phyloP scores from a whole-genome alignment of 2,329 filamentous ascomycete genomes.

The Fusarium sp. region DNA sequence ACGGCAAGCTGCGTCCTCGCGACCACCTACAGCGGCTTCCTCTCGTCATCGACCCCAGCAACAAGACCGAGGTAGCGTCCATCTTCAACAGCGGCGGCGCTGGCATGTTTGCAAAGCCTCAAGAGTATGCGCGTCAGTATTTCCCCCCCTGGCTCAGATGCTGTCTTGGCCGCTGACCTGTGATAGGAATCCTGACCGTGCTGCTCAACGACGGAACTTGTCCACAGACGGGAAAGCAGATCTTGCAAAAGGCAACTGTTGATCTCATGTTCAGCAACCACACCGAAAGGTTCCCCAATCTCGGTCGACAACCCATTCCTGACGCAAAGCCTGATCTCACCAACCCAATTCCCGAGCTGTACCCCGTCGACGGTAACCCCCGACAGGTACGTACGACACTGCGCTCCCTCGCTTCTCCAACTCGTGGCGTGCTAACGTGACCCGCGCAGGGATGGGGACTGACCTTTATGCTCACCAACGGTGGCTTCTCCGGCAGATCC shows the following conservation, averaged over 20 bases:
- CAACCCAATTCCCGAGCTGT: conserved; percentile 60
- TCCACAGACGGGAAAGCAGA: conserved; percentile 61
- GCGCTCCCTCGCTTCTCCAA: too few relatives aligned
- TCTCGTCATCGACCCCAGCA: conserved; percentile 50
- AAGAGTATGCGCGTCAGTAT: conserved; percentile 66
- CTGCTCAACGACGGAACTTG: conserved; percentile 72
- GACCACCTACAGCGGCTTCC: conserved; percentile 62
- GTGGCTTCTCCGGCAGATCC: conserved; percentile 61
- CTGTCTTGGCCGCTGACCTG: background rate
- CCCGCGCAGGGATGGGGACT: conserved; percentile 66
- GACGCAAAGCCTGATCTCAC: conserved; percentile 60
- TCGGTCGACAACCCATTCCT: conserved; percentile 55
- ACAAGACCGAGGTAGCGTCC: conserved; percentile 52
- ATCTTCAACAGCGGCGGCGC: conserved; percentile 69
- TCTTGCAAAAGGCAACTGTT: conserved; percentile 67
- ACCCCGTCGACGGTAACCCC: conserved; percentile 53
- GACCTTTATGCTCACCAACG: conserved; percentile 62
- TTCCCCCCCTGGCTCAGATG: background rate
- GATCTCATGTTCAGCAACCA: conserved; percentile 73
- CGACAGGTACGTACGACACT: conserved; percentile 54
- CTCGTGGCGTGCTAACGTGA: background rate
- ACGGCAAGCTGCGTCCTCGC: conserved; percentile 52
- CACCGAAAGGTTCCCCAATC: conserved; percentile 63
- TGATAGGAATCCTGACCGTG: conserved; percentile 64
- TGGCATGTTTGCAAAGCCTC: conserved; percentile 66